Percentiles rank a stretch among this genome's conserved stretches.
phyloP scores from a whole-genome alignment of 148 eudicot genomes.

The Hydrangea macrophylla region DNA sequence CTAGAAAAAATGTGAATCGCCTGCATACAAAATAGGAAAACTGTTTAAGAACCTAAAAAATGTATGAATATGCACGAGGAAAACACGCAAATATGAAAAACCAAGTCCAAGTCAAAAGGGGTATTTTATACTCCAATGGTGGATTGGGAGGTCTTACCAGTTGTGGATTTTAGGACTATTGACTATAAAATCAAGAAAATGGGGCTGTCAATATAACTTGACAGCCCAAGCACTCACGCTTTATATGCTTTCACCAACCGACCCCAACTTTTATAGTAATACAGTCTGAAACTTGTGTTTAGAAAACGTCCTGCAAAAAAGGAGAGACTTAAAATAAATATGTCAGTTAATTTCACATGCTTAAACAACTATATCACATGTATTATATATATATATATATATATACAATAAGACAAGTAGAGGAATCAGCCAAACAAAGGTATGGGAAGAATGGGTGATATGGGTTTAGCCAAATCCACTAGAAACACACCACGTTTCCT shows the following conservation, averaged over 20 bases:
- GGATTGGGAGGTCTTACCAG: constrained; percentile 18
- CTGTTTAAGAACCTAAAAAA: neutral
- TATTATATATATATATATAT: too few species aligned
- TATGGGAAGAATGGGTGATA: too few species aligned
- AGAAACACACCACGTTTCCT: neutral
- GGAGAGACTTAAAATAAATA: neutral
- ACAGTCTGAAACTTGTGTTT: neutral
- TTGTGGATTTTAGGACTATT: neutral
- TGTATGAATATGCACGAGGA: neutral
- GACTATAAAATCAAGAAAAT: constrained; percentile 25
- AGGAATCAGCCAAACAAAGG: too few species aligned
- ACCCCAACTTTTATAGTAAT: neutral
- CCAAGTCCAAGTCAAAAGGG: constrained; percentile 11
- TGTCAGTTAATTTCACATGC: neutral
- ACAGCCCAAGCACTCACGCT: constrained; percentile 41
- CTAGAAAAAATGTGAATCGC: constrained; percentile 15
- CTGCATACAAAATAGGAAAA: constrained; percentile 28
- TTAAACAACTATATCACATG: neutral
- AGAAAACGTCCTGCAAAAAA: neutral
- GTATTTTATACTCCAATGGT: constrained; percentile 5
- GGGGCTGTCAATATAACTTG: constrained; percentile 49
- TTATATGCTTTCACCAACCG: constrained; percentile 2
- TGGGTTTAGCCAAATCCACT: neutral
- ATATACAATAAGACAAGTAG: too few species aligned
- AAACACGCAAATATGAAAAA: constrained; percentile 11